Conservation (phyloP, 2,329 filamentous ascomycete genomes). For the Fonsecaea pugnacius region DNA sequence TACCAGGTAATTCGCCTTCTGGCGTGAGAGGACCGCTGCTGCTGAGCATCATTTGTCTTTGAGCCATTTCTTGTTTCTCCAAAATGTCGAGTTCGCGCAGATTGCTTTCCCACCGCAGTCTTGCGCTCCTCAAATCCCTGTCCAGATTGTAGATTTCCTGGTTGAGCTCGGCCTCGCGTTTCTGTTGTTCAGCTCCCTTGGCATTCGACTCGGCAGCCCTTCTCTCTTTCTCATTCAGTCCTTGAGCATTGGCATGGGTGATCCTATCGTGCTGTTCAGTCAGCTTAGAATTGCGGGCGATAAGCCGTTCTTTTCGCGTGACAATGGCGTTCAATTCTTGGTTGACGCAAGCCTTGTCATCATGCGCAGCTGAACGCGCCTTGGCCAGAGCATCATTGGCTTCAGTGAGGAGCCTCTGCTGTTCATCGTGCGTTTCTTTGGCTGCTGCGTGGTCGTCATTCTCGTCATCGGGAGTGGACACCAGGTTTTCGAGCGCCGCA, state of each 20-base stretch:
- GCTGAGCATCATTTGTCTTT: constrained; percentile 51
- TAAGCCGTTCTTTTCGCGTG: constrained; percentile 63
- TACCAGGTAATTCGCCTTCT: constrained; percentile 63
- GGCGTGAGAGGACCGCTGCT: constrained; percentile 58
- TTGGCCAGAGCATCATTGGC: constrained; percentile 57
- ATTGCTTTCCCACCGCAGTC: constrained; percentile 42
- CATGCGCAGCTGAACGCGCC: constrained; percentile 56
- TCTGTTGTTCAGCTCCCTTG: constrained; percentile 51
- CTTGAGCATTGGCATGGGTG: constrained; percentile 61
- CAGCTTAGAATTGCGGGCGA: constrained; percentile 60
- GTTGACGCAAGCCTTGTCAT: constrained; percentile 55
- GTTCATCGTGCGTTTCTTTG: constrained; percentile 60
- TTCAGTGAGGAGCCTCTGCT: constrained; percentile 56
- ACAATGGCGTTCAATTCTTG: constrained; percentile 48
- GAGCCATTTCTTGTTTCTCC: constrained; percentile 37
- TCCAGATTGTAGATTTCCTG: constrained; percentile 48
- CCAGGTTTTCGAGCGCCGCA: constrained; percentile 59
- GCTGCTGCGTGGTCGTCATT: constrained; percentile 56
- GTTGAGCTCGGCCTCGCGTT: constrained; percentile 49
- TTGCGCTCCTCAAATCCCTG: constrained; percentile 39
- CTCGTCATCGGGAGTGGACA: constrained; percentile 63
- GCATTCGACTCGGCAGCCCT: constrained; percentile 53
- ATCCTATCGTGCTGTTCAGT: constrained; percentile 66
- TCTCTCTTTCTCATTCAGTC: constrained; percentile 59
- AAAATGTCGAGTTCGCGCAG: constrained; percentile 40